Evolutionary conservation across 2,329 filamentous ascomycete species (phyloP).

Genomic region (Aspergillus versicolor): DNA sequence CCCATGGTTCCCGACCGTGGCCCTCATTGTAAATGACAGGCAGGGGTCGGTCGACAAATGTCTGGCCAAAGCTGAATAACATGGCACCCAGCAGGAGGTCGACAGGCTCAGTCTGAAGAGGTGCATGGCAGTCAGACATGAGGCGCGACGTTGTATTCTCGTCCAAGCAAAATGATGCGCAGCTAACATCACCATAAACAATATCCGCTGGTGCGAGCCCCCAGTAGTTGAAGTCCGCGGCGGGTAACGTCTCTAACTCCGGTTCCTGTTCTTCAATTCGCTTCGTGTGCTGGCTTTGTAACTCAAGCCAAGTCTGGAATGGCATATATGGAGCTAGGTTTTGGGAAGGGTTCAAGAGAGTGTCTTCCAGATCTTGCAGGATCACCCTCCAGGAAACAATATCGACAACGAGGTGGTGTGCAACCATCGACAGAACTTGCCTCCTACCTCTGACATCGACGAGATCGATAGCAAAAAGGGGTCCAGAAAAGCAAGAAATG

Average conservation of each 20-base stretch:
- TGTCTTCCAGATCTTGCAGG: conserved; percentile 38
- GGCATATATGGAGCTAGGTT: conserved; percentile 30
- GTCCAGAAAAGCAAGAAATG: conserved; percentile 35
- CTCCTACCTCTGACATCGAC: conserved; percentile 36
- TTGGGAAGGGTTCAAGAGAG: conserved; percentile 27
- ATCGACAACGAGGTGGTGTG: conserved; percentile 40
- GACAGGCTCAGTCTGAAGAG: conserved; percentile 35
- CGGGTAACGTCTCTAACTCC: conserved; percentile 22
- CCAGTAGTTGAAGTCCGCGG: conserved; percentile 37
- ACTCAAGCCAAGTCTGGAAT: conserved; percentile 37
- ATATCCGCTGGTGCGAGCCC: conserved; percentile 29
- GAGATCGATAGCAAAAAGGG: conserved; percentile 44
- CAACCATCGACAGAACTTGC: conserved; percentile 34
- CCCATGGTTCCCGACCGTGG: conserved; percentile 49
- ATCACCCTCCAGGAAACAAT: conserved; percentile 43
- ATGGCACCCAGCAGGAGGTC: conserved; percentile 38
- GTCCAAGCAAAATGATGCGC: conserved; percentile 29
- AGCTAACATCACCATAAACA: conserved; percentile 37
- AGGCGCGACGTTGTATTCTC: conserved; percentile 28
- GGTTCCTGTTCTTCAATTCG: conserved; percentile 6
- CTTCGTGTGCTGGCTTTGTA: conserved; percentile 30
- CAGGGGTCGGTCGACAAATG: conserved; percentile 41
- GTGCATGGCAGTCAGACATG: conserved; percentile 30
- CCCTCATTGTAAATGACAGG: conserved; percentile 50
- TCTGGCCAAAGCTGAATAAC: conserved; percentile 46